Conservation (phyloP, 2,329 filamentous ascomycete species). For the Fusarium algeriense region DNA sequence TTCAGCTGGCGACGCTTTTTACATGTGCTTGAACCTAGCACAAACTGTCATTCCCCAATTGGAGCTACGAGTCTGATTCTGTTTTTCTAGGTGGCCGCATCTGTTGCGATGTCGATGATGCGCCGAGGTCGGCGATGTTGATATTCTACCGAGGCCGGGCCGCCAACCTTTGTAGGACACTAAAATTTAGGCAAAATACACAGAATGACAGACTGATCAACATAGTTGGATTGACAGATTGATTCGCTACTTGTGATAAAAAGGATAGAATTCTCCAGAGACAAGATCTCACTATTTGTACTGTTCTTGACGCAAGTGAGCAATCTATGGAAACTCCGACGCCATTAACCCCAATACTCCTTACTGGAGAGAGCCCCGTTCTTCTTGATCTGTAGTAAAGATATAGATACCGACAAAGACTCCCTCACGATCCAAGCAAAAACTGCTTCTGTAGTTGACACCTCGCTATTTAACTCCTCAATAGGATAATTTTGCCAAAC, state of each 20-base stretch:
- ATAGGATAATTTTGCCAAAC: slow-evolving; percentile 3
- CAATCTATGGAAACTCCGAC: slow-evolving; percentile 22
- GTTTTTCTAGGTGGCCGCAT: neutral
- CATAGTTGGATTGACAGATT: neutral
- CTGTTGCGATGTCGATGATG: slow-evolving; percentile 9
- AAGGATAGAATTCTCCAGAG: neutral
- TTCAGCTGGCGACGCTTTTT: slow-evolving; percentile 11
- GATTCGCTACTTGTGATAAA: neutral
- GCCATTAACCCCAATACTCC: slow-evolving; percentile 33
- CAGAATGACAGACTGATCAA: too few relatives aligned
- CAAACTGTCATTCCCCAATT: neutral
- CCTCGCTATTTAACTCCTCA: slow-evolving; percentile 1
- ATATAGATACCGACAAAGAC: slow-evolving; percentile 4
- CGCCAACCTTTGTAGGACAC: neutral
- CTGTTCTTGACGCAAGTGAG: slow-evolving; percentile 1
- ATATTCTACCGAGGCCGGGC: neutral
- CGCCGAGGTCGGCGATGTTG: slow-evolving; percentile 12
- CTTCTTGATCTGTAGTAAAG: neutral
- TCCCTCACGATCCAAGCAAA: neutral
- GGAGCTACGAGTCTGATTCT: neutral
- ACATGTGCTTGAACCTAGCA: neutral
- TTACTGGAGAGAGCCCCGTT: neutral
- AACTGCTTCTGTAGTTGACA: neutral
- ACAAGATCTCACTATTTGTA: neutral
- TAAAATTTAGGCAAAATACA: neutral